These are phyloP conservation scores for Phlyctochytrium arcticum DNA, from an alignment of 192 early-diverging fungal genomes.

Conservation along the genomic window DNA sequence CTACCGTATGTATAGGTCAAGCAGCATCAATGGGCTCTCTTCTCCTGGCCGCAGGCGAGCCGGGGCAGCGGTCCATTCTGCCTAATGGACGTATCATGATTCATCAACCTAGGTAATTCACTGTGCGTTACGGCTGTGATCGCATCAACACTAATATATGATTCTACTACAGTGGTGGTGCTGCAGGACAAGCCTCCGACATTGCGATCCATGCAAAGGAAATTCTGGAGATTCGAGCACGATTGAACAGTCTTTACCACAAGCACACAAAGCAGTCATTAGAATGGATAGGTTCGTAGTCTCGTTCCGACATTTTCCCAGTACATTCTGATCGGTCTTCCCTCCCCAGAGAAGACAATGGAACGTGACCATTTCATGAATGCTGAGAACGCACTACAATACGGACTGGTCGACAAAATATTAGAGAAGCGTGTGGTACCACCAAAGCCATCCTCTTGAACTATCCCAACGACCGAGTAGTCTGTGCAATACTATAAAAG, in stretches of 20 bases:
- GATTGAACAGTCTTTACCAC: constrained; percentile 81
- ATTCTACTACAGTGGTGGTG: constrained; percentile 65
- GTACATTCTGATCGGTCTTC: neutral
- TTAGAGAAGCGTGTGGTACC: constrained; percentile 56
- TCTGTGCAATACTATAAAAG: too few species aligned
- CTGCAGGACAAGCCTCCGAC: constrained; percentile 89
- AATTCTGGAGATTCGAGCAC: constrained; percentile 80
- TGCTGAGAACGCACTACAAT: constrained; percentile 79
- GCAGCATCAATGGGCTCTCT: constrained; percentile 98
- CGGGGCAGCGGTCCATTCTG: constrained; percentile 79
- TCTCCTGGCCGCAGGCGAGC: constrained; percentile 82
- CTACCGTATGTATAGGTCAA: constrained; percentile 94
- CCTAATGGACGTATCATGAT: constrained; percentile 96
- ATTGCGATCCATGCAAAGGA: constrained; percentile 97
- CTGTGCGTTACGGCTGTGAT: neutral
- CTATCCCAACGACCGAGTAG: neutral
- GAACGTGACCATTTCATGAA: constrained; percentile 96
- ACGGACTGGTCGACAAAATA: constrained; percentile 90
- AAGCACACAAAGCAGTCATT: constrained; percentile 81
- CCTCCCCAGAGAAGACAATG: constrained; percentile 67
- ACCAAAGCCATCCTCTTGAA: constrained; percentile 5
- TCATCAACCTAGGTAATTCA: constrained; percentile 74
- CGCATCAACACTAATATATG: neutral
- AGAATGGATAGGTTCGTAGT: constrained; percentile 67
- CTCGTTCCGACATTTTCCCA: neutral